phyloP scores from a whole-genome alignment of 2,329 filamentous ascomycete genomes.

The Xylogone sp. region DNA sequence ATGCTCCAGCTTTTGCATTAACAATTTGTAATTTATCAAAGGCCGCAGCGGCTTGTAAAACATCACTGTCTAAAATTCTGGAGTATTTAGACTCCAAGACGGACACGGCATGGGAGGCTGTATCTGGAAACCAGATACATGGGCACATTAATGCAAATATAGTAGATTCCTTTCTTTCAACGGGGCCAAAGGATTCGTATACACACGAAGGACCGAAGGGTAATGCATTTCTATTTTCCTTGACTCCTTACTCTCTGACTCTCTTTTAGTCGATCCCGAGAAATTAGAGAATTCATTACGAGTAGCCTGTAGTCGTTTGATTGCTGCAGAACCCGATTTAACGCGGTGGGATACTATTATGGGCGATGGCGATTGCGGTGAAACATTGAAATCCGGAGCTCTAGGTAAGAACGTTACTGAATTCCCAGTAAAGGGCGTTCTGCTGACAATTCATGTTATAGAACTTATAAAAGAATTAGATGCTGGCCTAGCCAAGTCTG shows the following conservation, averaged over 20 bases:
- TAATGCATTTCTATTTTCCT: not conserved
- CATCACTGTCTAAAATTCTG: conserved; percentile 34
- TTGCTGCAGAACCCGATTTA: conserved; percentile 28
- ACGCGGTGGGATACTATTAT: conserved; percentile 31
- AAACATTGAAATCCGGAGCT: conserved; percentile 23
- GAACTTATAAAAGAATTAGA: not conserved
- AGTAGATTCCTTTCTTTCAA: not conserved
- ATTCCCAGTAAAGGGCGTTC: not conserved
- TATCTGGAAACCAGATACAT: not conserved
- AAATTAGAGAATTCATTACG: conserved; percentile 24
- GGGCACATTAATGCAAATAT: conserved; percentile 42
- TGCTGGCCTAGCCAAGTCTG: not conserved
- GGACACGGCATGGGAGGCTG: conserved; percentile 29
- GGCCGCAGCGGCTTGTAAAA: conserved; percentile 23
- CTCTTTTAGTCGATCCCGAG: conserved; percentile 21
- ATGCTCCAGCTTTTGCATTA: conserved; percentile 52
- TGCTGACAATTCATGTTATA: conserved; percentile 7
- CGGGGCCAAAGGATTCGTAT: not conserved
- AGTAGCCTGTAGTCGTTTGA: conserved; percentile 29
- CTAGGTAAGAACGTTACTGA: not conserved
- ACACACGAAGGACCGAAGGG: not conserved
- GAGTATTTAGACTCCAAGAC: conserved; percentile 46
- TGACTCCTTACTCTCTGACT: not conserved
- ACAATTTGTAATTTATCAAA: conserved; percentile 47
- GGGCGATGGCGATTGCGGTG: conserved; percentile 30